phyloP scores from a whole-genome alignment of 768 basidiomycete species.

The Glaciozyma martinii region DNA sequence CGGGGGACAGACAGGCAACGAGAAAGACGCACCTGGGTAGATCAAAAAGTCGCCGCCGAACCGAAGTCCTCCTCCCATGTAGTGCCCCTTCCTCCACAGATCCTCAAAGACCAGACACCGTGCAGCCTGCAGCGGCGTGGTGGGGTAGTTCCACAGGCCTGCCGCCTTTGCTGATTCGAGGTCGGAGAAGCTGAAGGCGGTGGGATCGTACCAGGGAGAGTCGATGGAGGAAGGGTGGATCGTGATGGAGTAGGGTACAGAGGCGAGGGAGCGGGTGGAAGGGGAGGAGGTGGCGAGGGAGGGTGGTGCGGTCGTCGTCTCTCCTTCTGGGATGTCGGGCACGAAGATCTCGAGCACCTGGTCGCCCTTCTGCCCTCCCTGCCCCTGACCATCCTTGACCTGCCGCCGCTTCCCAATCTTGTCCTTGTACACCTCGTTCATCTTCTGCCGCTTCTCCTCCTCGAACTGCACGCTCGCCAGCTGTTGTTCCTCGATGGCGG shows the following conservation, averaged over 20 bases:
- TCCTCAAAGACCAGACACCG: conserved; percentile 69
- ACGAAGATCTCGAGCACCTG: conserved; percentile 33
- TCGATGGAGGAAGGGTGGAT: conserved; percentile 58
- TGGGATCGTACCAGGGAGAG: conserved; percentile 58
- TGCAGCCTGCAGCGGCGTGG: conserved; percentile 50
- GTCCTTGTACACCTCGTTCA: conserved; percentile 48
- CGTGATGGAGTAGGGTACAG: conserved; percentile 36
- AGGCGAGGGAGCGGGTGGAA: neutral
- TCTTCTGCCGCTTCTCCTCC: conserved; percentile 47
- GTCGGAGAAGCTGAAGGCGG: conserved; percentile 45
- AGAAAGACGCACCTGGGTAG: conserved; percentile 68
- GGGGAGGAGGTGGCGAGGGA: neutral
- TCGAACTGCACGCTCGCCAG: conserved; percentile 49
- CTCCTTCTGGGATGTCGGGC: conserved; percentile 4
- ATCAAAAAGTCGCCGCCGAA: conserved; percentile 95
- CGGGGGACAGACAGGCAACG: neutral
- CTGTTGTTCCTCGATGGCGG: conserved; percentile 46
- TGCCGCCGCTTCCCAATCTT: conserved; percentile 43
- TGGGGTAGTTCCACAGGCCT: conserved; percentile 50
- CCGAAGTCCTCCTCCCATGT: conserved; percentile 78
- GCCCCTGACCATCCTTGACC: neutral
- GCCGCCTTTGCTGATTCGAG: conserved; percentile 56
- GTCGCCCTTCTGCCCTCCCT: neutral
- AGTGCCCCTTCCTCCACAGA: conserved; percentile 74
- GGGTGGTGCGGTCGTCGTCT: conserved; percentile 46